A percentile compares a stretch with the other conserved stretches of the same genome.
phyloP scores from a whole-genome alignment of 140 eudicot genomes.

The Flaveria floridana region DNA sequence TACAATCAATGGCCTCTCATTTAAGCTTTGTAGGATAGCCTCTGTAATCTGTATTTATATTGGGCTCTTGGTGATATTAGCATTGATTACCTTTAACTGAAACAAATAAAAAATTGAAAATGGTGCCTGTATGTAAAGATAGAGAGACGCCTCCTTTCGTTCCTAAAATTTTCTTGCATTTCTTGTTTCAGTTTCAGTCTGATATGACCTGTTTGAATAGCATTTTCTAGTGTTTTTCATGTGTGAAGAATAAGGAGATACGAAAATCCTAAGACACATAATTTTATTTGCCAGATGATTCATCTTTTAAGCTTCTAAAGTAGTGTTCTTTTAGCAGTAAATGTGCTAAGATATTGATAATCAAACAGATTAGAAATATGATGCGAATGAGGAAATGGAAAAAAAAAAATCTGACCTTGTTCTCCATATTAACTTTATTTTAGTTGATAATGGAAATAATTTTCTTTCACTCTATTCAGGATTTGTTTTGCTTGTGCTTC shows the following conservation, averaged over 20 bases:
- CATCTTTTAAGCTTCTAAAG: background rate
- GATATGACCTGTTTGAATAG: background rate
- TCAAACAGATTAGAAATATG: background rate
- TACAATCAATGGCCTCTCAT: background rate
- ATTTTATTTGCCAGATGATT: background rate
- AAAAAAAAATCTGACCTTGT: background rate
- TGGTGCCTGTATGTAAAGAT: constrained; percentile 16
- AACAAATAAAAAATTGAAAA: background rate
- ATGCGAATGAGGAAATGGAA: background rate
- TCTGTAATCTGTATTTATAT: background rate
- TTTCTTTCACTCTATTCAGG: background rate
- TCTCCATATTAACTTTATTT: background rate
- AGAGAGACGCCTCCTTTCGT: background rate
- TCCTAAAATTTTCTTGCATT: background rate
- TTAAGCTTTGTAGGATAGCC: background rate
- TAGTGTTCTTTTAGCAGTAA: background rate
- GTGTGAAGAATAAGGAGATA: background rate
- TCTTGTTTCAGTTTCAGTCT: background rate
- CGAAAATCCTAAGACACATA: background rate
- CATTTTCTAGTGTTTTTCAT: background rate
- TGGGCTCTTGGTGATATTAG: background rate
- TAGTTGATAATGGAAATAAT: constrained; percentile 7
- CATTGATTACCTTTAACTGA: constrained; percentile 11
- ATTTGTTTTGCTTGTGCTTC: constrained; percentile 13
- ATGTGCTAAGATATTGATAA: constrained; percentile 5